phyloP scores from a whole-genome alignment of 2,329 filamentous ascomycete species.

The Aspergillus sp. region DNA sequence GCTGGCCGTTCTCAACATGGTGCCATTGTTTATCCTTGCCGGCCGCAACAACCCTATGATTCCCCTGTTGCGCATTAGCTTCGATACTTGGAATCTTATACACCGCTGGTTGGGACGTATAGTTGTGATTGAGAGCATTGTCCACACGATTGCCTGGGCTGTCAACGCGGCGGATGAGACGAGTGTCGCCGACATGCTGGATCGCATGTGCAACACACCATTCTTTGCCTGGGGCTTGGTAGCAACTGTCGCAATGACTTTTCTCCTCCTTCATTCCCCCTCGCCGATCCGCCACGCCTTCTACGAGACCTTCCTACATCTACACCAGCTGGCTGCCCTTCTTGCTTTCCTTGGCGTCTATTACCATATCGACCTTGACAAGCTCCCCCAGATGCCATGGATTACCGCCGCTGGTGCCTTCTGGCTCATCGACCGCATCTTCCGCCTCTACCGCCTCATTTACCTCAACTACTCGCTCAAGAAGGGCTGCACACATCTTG shows the following conservation, averaged over 20 bases:
- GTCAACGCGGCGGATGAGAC: slow-evolving; percentile 63
- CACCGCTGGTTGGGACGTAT: slow-evolving; percentile 84
- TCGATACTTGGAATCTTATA: slow-evolving; percentile 93
- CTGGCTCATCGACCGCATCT: slow-evolving; percentile 50
- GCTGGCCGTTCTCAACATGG: slow-evolving; percentile 85
- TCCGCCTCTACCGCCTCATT: slow-evolving; percentile 54
- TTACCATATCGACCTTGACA: slow-evolving; percentile 48
- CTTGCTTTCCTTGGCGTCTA: slow-evolving; percentile 51
- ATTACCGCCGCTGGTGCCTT: slow-evolving; percentile 41
- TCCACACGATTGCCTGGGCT: slow-evolving; percentile 77
- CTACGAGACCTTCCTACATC: slow-evolving; percentile 53
- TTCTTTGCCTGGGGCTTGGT: slow-evolving; percentile 54
- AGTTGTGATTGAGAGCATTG: slow-evolving; percentile 69
- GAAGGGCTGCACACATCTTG: slow-evolving; percentile 55
- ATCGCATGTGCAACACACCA: slow-evolving; percentile 38
- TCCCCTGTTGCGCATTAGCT: slow-evolving; percentile 78
- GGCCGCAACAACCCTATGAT: slow-evolving; percentile 94
- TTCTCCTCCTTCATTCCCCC: slow-evolving; percentile 49
- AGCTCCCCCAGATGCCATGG: slow-evolving; percentile 48
- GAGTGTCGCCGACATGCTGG: slow-evolving; percentile 37
- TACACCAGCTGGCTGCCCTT: slow-evolving; percentile 52
- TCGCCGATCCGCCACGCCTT: slow-evolving; percentile 52
- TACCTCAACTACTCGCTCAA: slow-evolving; percentile 59
- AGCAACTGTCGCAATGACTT: slow-evolving; percentile 46
- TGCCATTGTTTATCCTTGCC: slow-evolving; percentile 86